phyloP scores from a whole-genome alignment of 108 stramenopile species.

The Discostella pseudostelligera region DNA sequence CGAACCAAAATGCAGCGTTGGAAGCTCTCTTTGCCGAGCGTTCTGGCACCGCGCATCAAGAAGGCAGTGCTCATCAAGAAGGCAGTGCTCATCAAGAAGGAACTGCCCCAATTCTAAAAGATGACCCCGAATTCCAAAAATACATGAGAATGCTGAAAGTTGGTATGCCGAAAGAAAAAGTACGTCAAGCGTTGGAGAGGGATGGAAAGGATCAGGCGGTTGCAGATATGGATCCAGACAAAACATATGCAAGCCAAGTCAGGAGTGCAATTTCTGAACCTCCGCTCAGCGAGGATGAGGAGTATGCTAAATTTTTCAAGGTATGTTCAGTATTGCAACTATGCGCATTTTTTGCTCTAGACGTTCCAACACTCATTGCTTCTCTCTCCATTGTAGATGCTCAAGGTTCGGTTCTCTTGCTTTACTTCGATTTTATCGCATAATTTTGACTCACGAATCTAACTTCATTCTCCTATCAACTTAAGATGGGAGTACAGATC shows the following conservation, averaged over 20 bases:
- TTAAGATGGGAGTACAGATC: slow-evolving; percentile 48
- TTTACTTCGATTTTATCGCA: background rate
- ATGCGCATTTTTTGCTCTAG: background rate
- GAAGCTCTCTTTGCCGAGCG: slow-evolving; percentile 28
- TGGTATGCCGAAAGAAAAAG: slow-evolving; percentile 44
- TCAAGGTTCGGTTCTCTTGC: slow-evolving; percentile 16
- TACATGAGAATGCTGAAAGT: slow-evolving; percentile 57
- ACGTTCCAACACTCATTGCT: no score
- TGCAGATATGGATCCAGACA: slow-evolving; percentile 66
- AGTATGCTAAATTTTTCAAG: slow-evolving; percentile 55
- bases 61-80: slow-evolving; percentile 26
- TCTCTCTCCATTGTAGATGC: slow-evolving; percentile 35
- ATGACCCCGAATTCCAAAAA: slow-evolving; percentile 72
- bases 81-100: slow-evolving; percentile 30
- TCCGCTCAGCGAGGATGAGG: slow-evolving; percentile 47
- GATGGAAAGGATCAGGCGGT: slow-evolving; percentile 66
- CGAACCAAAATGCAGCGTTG: slow-evolving; percentile 13
- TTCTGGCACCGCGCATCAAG: slow-evolving; percentile 15
- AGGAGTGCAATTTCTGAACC: slow-evolving; percentile 25
- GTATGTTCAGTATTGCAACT: slow-evolving; percentile 4
- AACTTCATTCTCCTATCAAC: background rate
- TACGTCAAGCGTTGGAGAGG: slow-evolving; percentile 59
- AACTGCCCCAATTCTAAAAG: slow-evolving; percentile 45
- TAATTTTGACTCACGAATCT: background rate
- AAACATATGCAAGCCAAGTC: slow-evolving; percentile 49